Conservation (phyloP, 495 filamentous ascomycete species). For the Hamigera avellanea region DNA sequence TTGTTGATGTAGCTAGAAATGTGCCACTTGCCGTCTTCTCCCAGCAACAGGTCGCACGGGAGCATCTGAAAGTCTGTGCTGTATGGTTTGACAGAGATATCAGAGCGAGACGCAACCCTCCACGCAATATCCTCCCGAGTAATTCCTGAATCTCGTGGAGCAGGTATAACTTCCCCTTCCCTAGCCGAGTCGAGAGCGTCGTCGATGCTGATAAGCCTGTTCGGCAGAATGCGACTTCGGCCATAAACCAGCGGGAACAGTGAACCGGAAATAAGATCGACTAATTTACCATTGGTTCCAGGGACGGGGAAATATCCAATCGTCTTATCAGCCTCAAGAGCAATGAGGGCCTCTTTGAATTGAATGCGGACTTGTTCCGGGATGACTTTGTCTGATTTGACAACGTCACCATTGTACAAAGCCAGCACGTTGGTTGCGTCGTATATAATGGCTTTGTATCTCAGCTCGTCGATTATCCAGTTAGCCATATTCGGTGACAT, state of each 20-base stretch:
- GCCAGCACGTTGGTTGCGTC: slow-evolving; percentile 18
- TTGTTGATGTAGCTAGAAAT: slow-evolving; percentile 37
- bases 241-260: slow-evolving; percentile 35
- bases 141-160: slow-evolving; percentile 16
- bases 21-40: slow-evolving; percentile 15
- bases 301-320: slow-evolving; percentile 10
- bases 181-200: slow-evolving; percentile 15
- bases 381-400: slow-evolving; percentile 29
- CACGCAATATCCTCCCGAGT: slow-evolving; percentile 28
- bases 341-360: slow-evolving; percentile 12
- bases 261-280: slow-evolving; percentile 30
- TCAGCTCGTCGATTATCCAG: slow-evolving; percentile 40
- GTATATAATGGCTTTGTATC: slow-evolving; percentile 32
- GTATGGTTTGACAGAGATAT: slow-evolving; percentile 18
- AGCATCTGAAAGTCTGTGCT: slow-evolving; percentile 26
- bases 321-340: slow-evolving; percentile 12
- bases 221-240: slow-evolving; percentile 18
- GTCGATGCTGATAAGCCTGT: slow-evolving; percentile 12
- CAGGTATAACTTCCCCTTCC: slow-evolving; percentile 16
- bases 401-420: slow-evolving; percentile 25
- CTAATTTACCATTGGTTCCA: slow-evolving; percentile 9
- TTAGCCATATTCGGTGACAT: slow-evolving; percentile 38
- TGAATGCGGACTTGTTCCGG: slow-evolving; percentile 17
- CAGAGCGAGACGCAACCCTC: slow-evolving; percentile 23
- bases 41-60: slow-evolving; percentile 23